These are phyloP conservation scores for Geotrichum siamense DNA, from an alignment of 1,139 yeast genomes.

Conservation along the genomic window DNA sequence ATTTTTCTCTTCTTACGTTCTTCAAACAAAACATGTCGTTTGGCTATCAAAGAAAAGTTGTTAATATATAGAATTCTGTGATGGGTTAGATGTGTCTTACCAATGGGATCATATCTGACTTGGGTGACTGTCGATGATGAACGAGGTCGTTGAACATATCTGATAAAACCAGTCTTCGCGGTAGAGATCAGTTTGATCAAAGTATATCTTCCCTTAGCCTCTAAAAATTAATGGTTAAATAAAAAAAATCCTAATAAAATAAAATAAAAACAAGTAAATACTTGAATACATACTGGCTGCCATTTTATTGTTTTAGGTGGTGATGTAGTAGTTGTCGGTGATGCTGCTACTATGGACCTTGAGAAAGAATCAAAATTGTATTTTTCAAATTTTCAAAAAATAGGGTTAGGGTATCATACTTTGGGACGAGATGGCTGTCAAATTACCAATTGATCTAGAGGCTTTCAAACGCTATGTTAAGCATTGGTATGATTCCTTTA, in stretches of 20 bases:
- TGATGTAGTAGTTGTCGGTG: not conserved
- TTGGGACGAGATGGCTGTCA: no score
- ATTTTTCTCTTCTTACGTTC: slow-evolving; percentile 83
- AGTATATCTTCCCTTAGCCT: slow-evolving; percentile 35
- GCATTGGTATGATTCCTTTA: no score
- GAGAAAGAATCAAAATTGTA: no score
- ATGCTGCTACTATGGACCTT: no score
- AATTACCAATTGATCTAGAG: no score
- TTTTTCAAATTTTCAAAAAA: no score
- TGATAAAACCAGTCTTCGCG: slow-evolving; percentile 79
- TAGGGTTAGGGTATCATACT: no score
- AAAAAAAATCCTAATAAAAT: no score
- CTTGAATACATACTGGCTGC: slow-evolving; percentile 15
- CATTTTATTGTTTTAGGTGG: no score
- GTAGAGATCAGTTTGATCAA: slow-evolving; percentile 66
- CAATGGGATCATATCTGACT: slow-evolving; percentile 80
- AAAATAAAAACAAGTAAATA: not conserved
- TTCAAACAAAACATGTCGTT: slow-evolving; percentile 77
- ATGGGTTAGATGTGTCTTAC: slow-evolving; percentile 24
- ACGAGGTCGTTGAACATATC: slow-evolving; percentile 77
- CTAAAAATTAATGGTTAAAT: slow-evolving; percentile 7
- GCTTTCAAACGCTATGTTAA: no score
- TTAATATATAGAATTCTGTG: not conserved
- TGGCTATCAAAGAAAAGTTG: slow-evolving; percentile 32
- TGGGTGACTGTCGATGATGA: slow-evolving; percentile 71